A percentile compares a stretch with the other conserved stretches of the same genome.
Conservation (phyloP, 345 rosid genomes). For the Pelargonium nanum region DNA sequence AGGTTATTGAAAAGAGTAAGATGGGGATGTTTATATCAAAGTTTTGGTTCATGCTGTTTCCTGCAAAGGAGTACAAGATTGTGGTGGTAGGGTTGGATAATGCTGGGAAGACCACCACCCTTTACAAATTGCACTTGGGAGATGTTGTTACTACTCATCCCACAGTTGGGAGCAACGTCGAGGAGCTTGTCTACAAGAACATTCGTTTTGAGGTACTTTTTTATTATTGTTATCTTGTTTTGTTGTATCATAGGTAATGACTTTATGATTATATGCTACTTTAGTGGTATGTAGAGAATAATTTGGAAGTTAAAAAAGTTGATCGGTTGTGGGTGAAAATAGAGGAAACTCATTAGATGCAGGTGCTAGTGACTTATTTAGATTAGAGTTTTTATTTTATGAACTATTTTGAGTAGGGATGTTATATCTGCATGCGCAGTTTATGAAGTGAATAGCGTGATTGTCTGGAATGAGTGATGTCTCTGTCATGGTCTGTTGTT, state of each 20-base stretch:
- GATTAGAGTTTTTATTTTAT: too few species aligned
- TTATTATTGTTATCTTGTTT: neutral
- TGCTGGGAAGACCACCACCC: slow-evolving; percentile 96
- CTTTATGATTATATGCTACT: neutral
- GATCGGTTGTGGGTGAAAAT: neutral
- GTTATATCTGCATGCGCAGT: neutral
- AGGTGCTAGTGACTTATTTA: too few species aligned
- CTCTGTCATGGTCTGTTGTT: too few species aligned
- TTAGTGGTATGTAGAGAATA: neutral
- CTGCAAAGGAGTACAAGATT: slow-evolving; percentile 94
- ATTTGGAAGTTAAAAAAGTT: neutral
- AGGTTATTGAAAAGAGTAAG: neutral
- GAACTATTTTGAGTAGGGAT: too few species aligned
- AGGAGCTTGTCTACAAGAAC: slow-evolving; percentile 91
- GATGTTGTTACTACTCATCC: slow-evolving; percentile 98
- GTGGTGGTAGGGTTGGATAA: slow-evolving; percentile 94
- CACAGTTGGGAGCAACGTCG: slow-evolving; percentile 91
- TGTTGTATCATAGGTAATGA: neutral
- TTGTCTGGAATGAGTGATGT: neutral
- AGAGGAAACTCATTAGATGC: too few species aligned
- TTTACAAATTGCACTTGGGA: slow-evolving; percentile 84
- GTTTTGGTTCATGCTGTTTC: slow-evolving; percentile 95
- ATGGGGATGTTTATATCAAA: slow-evolving; percentile 85
- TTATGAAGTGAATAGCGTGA: neutral
- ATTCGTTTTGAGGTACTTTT: slow-evolving; percentile 74